Conservation (phyloP, 2,329 filamentous ascomycete species). For the Annulohypoxylon truncatum region DNA sequence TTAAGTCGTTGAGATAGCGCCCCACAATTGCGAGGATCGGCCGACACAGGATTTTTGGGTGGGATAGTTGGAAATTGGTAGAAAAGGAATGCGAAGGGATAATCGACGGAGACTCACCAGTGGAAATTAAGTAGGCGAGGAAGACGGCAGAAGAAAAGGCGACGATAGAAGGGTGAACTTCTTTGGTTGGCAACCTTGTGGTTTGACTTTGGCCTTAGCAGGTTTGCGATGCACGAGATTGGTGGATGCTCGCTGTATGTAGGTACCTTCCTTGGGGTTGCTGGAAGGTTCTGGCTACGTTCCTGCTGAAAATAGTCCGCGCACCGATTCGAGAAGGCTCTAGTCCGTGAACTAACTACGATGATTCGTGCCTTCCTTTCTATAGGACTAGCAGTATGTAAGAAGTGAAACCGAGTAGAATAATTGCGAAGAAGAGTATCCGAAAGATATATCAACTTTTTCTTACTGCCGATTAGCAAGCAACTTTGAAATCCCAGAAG, state of each 20-base stretch:
- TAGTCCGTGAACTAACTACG: constrained; percentile 19
- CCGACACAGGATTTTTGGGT: constrained; percentile 8
- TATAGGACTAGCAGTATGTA: neutral
- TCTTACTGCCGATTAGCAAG: constrained; percentile 17
- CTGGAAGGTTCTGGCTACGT: constrained; percentile 42
- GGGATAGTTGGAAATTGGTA: constrained; percentile 10
- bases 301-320: constrained; percentile 38
- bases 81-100: constrained; percentile 10
- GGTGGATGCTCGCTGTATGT: constrained; percentile 28
- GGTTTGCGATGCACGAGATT: constrained; percentile 24
- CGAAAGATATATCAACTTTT: neutral
- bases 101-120: constrained; percentile 28
- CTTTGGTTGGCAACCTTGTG: neutral
- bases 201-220: constrained; percentile 9
- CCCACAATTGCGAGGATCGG: constrained; percentile 44
- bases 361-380: neutral
- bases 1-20: constrained; percentile 16
- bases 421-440: neutral
- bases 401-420: constrained; percentile 8
- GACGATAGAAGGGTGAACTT: constrained; percentile 15
- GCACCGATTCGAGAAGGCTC: constrained; percentile 46
- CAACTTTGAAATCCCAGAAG: constrained; percentile 13
- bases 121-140: constrained; percentile 7
- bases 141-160: constrained; percentile 9
- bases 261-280: constrained; percentile 33